A percentile compares a stretch with the other conserved stretches of the same genome.
Conservation (phyloP, 768 basidiomycete species). For the Fibroporia radiculosa region DNA sequence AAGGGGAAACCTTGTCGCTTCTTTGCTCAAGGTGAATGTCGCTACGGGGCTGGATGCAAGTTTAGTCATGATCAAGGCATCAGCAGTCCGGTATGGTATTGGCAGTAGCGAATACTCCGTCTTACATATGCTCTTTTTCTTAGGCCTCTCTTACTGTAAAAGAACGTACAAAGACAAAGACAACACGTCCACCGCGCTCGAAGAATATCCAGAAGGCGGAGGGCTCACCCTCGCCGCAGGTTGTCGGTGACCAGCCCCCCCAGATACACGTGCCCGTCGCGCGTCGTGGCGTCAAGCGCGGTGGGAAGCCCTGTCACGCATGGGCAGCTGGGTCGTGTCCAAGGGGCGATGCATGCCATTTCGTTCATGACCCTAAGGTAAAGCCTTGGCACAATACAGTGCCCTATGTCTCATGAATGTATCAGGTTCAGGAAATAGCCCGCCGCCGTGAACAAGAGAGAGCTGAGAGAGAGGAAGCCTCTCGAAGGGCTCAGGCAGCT, state of each 20-base stretch:
- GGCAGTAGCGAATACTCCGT: not conserved
- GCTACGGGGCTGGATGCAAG: constrained; percentile 20
- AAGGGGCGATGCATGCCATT: not conserved
- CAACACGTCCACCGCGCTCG: not conserved
- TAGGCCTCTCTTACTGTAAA: not conserved
- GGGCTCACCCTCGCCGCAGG: not conserved
- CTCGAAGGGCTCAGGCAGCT: not conserved
- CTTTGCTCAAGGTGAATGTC: constrained; percentile 20
- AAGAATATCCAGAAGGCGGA: not conserved
- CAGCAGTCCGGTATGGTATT: not conserved
- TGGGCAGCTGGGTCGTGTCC: not conserved
- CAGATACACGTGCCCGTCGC: not conserved
- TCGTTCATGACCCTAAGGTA: not conserved
- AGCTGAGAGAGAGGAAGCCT: not conserved
- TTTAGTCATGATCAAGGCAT: constrained; percentile 15
- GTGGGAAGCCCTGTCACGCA: not conserved
- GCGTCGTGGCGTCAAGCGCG: not conserved
- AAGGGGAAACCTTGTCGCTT: constrained; percentile 13
- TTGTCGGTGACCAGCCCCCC: not conserved
- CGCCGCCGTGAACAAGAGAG: not conserved
- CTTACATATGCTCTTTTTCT: not conserved
- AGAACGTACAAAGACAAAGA: not conserved
- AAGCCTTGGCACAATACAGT: not conserved
- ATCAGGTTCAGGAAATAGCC: not conserved
- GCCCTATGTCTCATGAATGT: not conserved